Evolutionary conservation across 108 stramenopile species (phyloP), one percentile per base, ranked within the genome.

Genomic region (Cyclotella choctawhatcheeana): DNA sequence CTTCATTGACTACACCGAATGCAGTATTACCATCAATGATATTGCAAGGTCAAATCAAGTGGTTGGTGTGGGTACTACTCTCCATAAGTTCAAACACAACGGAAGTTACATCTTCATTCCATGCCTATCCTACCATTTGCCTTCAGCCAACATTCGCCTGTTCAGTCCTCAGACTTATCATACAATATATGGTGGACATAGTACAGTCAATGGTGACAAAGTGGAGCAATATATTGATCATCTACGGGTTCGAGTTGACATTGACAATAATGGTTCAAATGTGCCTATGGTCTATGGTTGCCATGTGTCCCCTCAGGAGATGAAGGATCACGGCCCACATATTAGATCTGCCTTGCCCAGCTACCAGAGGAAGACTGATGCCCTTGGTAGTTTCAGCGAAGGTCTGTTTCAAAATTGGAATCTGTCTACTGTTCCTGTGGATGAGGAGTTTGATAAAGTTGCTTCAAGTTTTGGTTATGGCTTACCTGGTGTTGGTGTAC

Each of bases 31-130:
- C 5, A 58, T 70, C 1, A 60, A 70, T 3, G 69, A 59, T 22
- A 32, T 70, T 10, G 12, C 45, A 32, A 18, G 26, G 7, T 25
- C 7, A 1, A 70, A 70, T 30, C n/a, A 0, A 16, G 56, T 70
- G 3, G 21, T 58, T 50, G 69, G 58, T 20, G 30, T 59, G 17
- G 69, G 69, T 0, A 70, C 69, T 20, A 30, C 52, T 26, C 25
- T 70, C 5, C 44, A 59, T 20, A 30, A 33, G 44, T 60, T 59
- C 69, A 30, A 37, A 47, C 22, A 44, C 50, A 21, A 18, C 45
- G 18, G 32, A 6, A 12, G 12, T 8, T 6, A 40, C 12, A 12
- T 50, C 14, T 50, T 18, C 17, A 8, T 50, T 50, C 48, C 48
- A 17, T 50, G 48, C 17, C n/a, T 50, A n/a, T 50, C 48, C 18